These are phyloP conservation scores for Coniochaeta sp. DNA, from an alignment of 2,329 filamentous ascomycete genomes.

Conservation along the genomic window DNA sequence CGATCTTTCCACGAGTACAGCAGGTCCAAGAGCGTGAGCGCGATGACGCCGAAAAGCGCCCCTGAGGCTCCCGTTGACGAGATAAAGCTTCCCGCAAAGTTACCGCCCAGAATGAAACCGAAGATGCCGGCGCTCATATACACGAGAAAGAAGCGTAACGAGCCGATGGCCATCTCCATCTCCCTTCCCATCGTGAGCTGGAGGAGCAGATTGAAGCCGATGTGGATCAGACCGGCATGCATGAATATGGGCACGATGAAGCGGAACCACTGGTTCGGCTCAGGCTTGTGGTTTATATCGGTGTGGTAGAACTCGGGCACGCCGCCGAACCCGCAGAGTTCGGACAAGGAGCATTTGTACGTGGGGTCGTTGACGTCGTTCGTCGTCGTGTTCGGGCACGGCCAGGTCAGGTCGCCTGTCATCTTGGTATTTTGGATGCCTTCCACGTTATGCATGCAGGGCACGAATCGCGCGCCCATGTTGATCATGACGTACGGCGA, in stretches of 20 bases:
- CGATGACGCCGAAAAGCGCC: constrained; percentile 84
- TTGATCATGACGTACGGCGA: constrained; percentile 88
- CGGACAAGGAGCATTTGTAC: constrained; percentile 63
- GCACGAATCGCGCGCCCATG: constrained; percentile 88
- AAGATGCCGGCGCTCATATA: constrained; percentile 92
- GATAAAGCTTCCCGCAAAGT: constrained; percentile 77
- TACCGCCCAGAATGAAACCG: constrained; percentile 89
- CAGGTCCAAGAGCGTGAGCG: constrained; percentile 79
- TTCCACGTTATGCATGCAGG: constrained; percentile 85
- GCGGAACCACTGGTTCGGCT: constrained; percentile 91
- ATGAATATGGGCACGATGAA: constrained; percentile 96
- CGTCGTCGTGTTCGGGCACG: constrained; percentile 74
- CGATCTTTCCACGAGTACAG: constrained; percentile 89
- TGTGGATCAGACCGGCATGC: constrained; percentile 89
- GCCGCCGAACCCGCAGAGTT: constrained; percentile 78
- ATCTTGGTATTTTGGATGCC: constrained; percentile 47
- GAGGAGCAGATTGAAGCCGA: constrained; percentile 88
- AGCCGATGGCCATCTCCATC: constrained; percentile 86
- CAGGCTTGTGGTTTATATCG: constrained; percentile 40
- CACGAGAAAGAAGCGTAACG: constrained; percentile 79
- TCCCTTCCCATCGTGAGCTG: constrained; percentile 86
- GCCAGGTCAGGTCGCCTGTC: constrained; percentile 49
- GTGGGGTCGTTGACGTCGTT: constrained; percentile 36
- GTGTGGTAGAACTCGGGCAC: constrained; percentile 58
- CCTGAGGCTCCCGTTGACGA: constrained; percentile 87